These are phyloP conservation scores for Colletotrichum melonis DNA, from an alignment of 2,329 filamentous ascomycete species.

Conservation along the genomic window DNA sequence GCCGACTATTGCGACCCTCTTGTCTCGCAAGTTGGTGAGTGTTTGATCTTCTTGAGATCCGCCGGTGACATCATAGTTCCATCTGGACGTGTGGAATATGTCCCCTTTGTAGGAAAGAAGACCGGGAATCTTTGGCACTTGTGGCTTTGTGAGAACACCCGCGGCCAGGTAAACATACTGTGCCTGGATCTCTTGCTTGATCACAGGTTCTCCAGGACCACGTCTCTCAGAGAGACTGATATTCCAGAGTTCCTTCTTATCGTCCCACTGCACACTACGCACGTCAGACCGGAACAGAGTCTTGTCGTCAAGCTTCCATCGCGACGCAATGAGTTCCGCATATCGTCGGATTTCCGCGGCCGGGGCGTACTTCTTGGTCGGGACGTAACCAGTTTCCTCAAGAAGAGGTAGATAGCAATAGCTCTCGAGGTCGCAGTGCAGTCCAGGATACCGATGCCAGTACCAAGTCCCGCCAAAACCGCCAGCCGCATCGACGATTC, in stretches of 20 bases:
- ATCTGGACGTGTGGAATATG: constrained; percentile 58
- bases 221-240: constrained; percentile 37
- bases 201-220: constrained; percentile 37
- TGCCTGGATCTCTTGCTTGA: neutral
- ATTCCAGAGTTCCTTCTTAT: constrained; percentile 34
- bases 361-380: constrained; percentile 58
- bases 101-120: constrained; percentile 52
- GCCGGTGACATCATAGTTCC: constrained; percentile 56
- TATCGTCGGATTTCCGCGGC: constrained; percentile 65
- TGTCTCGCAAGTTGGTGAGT: constrained; percentile 56
- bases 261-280: constrained; percentile 57
- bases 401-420: constrained; percentile 71
- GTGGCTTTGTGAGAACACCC: constrained; percentile 39
- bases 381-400: constrained; percentile 70
- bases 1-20: constrained; percentile 60
- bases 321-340: constrained; percentile 52
- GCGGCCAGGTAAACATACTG: constrained; percentile 36
- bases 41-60: constrained; percentile 52
- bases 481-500: constrained; percentile 53
- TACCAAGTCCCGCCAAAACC: constrained; percentile 64
- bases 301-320: constrained; percentile 52
- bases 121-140: constrained; percentile 54
- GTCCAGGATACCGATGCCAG: constrained; percentile 61
- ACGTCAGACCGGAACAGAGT: constrained; percentile 55
- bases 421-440: constrained; percentile 68